phyloP scores from a whole-genome alignment of 2,329 filamentous ascomycete species.

The Colletotrichum echinochloae region DNA sequence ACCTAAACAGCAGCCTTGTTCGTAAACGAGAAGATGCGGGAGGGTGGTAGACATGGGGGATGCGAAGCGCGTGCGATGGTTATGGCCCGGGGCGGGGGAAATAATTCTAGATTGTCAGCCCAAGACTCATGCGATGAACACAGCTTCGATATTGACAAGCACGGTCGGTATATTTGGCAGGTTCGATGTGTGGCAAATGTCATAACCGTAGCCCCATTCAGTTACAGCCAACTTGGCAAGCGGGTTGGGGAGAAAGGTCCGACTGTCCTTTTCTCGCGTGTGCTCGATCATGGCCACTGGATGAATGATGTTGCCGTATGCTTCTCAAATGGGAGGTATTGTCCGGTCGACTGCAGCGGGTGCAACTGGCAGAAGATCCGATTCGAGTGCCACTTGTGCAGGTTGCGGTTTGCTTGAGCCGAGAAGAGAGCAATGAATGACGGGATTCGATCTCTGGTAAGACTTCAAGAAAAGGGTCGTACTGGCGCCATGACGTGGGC shows the following conservation, averaged over 20 bases:
- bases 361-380: conserved; percentile 1
- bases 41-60: conserved; percentile 34
- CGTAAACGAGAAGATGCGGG: conserved; percentile 23
- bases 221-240: neutral
- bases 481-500: conserved; percentile 17
- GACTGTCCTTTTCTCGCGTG: conserved; percentile 7
- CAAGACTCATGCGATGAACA: conserved; percentile 13
- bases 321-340: conserved; percentile 43
- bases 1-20: conserved; percentile 3
- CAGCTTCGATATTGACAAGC: conserved; percentile 14
- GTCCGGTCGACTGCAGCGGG: conserved; percentile 15
- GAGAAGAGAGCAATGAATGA: conserved; percentile 16
- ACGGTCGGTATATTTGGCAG: conserved; percentile 14
- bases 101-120: conserved; percentile 23
- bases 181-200: conserved; percentile 16
- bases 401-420: neutral
- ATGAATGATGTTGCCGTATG: conserved; percentile 55
- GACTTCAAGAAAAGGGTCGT: neutral
- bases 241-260: conserved; percentile 10
- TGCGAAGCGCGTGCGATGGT: conserved; percentile 38
- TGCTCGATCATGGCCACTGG: conserved; percentile 3
- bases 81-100: conserved; percentile 18
- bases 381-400: conserved; percentile 16
- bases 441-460: conserved; percentile 2
- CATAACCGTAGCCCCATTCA: conserved; percentile 1